Evolutionary conservation across 1,284 basidiomycete genomes (phyloP).

Genomic region (Leucoagaricus sp.): DNA sequence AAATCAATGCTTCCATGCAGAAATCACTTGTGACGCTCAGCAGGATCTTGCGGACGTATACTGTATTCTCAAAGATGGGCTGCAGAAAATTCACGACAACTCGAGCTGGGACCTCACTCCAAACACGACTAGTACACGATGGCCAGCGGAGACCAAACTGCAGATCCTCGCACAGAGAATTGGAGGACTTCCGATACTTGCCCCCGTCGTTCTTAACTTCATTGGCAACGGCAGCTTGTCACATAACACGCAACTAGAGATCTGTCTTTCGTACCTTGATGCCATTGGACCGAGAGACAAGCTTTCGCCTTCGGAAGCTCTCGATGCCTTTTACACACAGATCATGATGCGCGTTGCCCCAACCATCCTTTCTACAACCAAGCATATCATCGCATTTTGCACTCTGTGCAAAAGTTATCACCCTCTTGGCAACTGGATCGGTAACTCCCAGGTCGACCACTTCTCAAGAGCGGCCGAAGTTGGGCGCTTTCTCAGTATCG

Average conservation of each 20-base stretch:
- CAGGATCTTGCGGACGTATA: background rate
- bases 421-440: too few species aligned
- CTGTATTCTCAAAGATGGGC: background rate
- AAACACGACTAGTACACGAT: background rate
- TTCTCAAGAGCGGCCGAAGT: background rate
- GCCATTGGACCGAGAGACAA: background rate
- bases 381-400: background rate
- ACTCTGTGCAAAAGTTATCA: background rate
- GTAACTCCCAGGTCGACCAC: background rate
- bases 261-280: background rate
- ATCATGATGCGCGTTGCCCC: background rate
- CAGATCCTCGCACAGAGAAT: background rate
- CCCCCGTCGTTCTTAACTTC: background rate
- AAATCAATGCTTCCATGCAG: background rate
- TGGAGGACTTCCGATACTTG: constrained; percentile 4
- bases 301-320: background rate
- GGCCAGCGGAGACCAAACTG: background rate
- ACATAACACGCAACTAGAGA: background rate
- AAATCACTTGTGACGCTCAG: background rate
- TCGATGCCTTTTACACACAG: background rate
- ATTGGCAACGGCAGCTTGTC: background rate
- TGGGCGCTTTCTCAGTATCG: background rate
- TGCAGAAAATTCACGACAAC: background rate
- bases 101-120: background rate
- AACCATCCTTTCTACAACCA: background rate